A percentile compares a stretch with the other conserved stretches of the same genome.
Evolutionary conservation across 306 rosid genomes (phyloP).

Genomic region (Albizia julibrissin): DNA sequence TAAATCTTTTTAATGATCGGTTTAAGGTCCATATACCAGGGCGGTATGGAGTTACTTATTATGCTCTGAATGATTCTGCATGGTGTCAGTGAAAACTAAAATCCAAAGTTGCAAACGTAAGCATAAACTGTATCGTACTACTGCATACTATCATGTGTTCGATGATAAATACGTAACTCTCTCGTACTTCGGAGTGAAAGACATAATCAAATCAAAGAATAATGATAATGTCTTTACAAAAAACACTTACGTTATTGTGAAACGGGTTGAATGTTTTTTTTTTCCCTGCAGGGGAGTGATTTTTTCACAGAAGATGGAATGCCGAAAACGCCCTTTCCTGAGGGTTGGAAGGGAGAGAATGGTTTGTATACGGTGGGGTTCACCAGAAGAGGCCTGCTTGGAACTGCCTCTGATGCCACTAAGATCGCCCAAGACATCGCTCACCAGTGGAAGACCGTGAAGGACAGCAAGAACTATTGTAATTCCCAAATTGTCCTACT

Average conservation of each 20-base stretch:
- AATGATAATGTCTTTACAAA: background rate
- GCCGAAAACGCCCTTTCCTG: slow-evolving; percentile 70
- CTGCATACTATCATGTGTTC: background rate
- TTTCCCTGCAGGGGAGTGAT: slow-evolving; percentile 59
- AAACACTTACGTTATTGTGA: background rate
- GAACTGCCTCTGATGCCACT: slow-evolving; percentile 63
- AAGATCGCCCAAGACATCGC: slow-evolving; percentile 59
- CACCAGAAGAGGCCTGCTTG: slow-evolving; percentile 64
- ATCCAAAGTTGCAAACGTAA: background rate
- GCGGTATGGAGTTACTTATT: background rate
- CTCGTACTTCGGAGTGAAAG: background rate
- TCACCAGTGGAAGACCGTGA: slow-evolving; percentile 45
- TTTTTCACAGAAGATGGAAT: slow-evolving; percentile 66
- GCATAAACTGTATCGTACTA: background rate
- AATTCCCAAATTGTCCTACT: slow-evolving; percentile 53
- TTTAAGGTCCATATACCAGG: too few relatives aligned
- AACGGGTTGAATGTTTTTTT: background rate
- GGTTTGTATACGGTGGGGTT: slow-evolving; percentile 80
- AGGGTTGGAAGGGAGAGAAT: slow-evolving; percentile 72
- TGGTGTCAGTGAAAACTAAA: background rate
- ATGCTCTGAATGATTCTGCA: background rate
- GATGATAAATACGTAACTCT: background rate
- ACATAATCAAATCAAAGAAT: background rate
- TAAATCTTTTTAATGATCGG: background rate
- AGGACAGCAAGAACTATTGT: slow-evolving; percentile 32